Percentiles rank a stretch among this genome's conserved stretches.
These are phyloP conservation scores for Canariomyces notabilis DNA, from an alignment of 2,329 filamentous ascomycete genomes.

Conservation along the genomic window DNA sequence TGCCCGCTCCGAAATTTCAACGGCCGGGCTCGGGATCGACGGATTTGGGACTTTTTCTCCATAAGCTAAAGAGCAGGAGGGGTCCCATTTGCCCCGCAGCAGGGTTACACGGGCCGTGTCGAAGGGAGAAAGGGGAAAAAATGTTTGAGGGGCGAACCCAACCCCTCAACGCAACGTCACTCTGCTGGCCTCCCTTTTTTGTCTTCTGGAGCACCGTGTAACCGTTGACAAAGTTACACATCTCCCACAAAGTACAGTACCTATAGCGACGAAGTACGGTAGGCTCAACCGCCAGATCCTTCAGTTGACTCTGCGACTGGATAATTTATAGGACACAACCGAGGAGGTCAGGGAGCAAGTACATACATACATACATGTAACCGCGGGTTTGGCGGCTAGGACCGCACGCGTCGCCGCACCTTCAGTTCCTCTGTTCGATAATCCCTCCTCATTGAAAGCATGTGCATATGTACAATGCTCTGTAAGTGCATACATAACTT, in stretches of 20 bases:
- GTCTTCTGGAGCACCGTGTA: too few relatives aligned
- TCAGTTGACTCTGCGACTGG: background rate
- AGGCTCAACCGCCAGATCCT: background rate
- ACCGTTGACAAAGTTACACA: constrained; percentile 4
- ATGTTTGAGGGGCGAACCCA: constrained; percentile 15
- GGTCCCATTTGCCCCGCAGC: constrained; percentile 12
- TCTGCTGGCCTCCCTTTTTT: too few relatives aligned
- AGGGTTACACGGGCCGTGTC: background rate
- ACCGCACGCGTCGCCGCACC: constrained; percentile 4
- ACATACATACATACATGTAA: too few relatives aligned
- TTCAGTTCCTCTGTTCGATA: background rate
- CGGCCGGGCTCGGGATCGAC: constrained; percentile 5
- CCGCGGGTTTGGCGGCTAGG: constrained; percentile 6
- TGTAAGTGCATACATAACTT: background rate
- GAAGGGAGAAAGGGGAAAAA: constrained; percentile 6
- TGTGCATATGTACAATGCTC: too few relatives aligned
- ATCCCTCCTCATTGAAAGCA: too few relatives aligned
- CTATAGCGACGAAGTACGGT: constrained; percentile 8
- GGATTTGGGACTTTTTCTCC: constrained; percentile 3
- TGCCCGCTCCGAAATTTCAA: background rate
- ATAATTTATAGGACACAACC: background rate
- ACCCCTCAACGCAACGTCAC: constrained; percentile 10
- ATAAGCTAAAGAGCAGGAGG: constrained; percentile 4
- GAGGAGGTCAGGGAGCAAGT: background rate
- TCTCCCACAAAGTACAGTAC: constrained; percentile 17